Evolutionary conservation across 1,139 yeast genomes (phyloP).

Genomic region (Protomyces arabidopsidicola): DNA sequence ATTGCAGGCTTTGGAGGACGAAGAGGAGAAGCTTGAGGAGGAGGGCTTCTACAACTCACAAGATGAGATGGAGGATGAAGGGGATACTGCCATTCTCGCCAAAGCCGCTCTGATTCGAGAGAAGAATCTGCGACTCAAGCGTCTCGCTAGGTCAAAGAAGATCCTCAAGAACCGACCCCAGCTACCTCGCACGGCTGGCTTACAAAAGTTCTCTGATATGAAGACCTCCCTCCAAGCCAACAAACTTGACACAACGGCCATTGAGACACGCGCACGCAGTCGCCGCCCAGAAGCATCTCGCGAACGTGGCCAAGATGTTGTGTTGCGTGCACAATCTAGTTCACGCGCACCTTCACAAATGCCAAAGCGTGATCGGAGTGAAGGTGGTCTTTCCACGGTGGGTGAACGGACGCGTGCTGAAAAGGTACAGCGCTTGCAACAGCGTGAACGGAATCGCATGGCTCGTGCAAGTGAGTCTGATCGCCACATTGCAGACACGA

Average conservation of each 20-base stretch:
- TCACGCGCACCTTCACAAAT: conserved; percentile 42
- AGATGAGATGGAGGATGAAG: conserved; percentile 47
- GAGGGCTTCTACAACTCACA: conserved; percentile 97
- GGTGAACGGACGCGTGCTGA: conserved; percentile 81
- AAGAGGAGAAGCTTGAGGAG: conserved; percentile 84
- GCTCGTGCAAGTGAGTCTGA: conserved; percentile 97
- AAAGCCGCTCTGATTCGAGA: conserved; percentile 95
- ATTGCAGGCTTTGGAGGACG: conserved; percentile 91
- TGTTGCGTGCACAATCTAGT: conserved; percentile 53
- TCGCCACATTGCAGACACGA: conserved; percentile 75
- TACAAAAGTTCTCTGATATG: conserved; percentile 72
- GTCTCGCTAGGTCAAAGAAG: conserved; percentile 82
- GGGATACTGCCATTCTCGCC: conserved; percentile 66
- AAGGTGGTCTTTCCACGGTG: conserved; percentile 77
- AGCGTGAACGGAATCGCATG: conserved; percentile 86
- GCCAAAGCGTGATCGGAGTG: conserved; percentile 69
- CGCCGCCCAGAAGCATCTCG: conserved; percentile 43
- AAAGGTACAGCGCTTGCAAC: conserved; percentile 78
- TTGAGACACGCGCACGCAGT: conserved; percentile 44
- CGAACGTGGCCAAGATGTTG: conserved; percentile 70
- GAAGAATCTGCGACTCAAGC: conserved; percentile 87
- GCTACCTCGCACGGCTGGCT: conserved; percentile 85
- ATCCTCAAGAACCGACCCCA: conserved; percentile 72
- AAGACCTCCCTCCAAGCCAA: conserved; percentile 82
- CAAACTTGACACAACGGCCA: conserved; percentile 76